These are phyloP conservation scores for Jaminaea rosea DNA, from an alignment of 1,284 basidiomycete species.

Conservation along the genomic window DNA sequence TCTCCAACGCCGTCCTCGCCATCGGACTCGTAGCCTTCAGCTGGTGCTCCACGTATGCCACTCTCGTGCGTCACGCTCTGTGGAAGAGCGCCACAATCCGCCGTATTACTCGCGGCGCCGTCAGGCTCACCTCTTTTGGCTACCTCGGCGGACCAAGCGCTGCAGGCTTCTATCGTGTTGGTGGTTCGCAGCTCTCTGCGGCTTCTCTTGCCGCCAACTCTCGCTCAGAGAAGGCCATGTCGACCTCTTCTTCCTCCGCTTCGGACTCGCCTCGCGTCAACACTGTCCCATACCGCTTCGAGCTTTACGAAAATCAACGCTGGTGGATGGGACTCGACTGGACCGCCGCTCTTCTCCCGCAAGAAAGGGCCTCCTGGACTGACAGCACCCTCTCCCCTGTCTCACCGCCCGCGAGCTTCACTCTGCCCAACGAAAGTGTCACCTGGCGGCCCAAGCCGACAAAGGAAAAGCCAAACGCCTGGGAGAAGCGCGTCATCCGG, in stretches of 20 bases:
- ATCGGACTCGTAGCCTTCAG: slow-evolving; percentile 36
- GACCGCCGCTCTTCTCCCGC: slow-evolving; percentile 81
- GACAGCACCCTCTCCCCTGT: slow-evolving; percentile 47
- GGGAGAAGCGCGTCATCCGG: slow-evolving; percentile 36
- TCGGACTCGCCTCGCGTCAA: background rate
- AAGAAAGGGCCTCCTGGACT: slow-evolving; percentile 78
- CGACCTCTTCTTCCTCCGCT: background rate
- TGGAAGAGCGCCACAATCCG: slow-evolving; percentile 42
- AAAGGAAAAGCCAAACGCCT: slow-evolving; percentile 25
- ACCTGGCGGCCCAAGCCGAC: slow-evolving; percentile 38
- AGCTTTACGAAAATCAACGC: slow-evolving; percentile 80
- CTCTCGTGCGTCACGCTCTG: slow-evolving; percentile 34
- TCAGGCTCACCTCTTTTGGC: slow-evolving; percentile 8
- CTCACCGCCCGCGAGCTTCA: slow-evolving; percentile 55
- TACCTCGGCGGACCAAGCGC: background rate
- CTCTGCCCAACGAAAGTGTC: slow-evolving; percentile 48
- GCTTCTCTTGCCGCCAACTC: background rate
- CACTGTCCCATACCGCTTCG: slow-evolving; percentile 39
- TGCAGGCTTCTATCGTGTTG: background rate
- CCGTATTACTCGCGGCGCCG: slow-evolving; percentile 15
- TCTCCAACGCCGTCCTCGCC: slow-evolving; percentile 35
- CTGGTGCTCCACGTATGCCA: slow-evolving; percentile 45
- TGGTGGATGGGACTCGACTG: slow-evolving; percentile 71
- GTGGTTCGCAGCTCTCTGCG: background rate
- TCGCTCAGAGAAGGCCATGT: background rate